Conservation (phyloP, 257 asterid species). For the Lycium barbarum region DNA sequence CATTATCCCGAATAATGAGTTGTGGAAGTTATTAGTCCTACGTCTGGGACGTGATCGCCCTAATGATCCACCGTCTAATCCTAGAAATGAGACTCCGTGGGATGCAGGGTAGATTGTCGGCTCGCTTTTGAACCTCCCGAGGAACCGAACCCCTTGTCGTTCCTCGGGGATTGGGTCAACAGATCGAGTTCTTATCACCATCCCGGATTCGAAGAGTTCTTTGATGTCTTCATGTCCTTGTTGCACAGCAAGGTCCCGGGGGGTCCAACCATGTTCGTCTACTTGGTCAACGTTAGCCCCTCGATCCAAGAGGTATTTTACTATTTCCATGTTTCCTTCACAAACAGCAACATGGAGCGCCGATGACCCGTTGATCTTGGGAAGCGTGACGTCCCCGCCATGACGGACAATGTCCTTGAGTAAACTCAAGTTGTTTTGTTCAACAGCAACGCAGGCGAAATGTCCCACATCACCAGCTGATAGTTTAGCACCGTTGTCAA, state of each 20-base stretch:
- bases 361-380: slow-evolving; percentile 47
- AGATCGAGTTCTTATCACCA: slow-evolving; percentile 34
- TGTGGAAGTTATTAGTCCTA: slow-evolving; percentile 59
- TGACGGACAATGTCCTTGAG: slow-evolving; percentile 47
- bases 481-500: slow-evolving; percentile 52
- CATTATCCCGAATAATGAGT: slow-evolving; percentile 86
- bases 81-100: slow-evolving; percentile 39
- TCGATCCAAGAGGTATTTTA: slow-evolving; percentile 45
- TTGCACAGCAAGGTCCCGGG: slow-evolving; percentile 55
- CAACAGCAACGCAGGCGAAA: slow-evolving; percentile 55
- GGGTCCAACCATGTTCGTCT: slow-evolving; percentile 54
- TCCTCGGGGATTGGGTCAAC: slow-evolving; percentile 36
- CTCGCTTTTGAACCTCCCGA: slow-evolving; percentile 54
- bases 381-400: slow-evolving; percentile 51
- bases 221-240: slow-evolving; percentile 61
- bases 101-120: slow-evolving; percentile 42
- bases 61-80: slow-evolving; percentile 44
- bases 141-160: slow-evolving; percentile 48
- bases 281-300: slow-evolving; percentile 50
- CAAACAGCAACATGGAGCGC: slow-evolving; percentile 59
- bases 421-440: slow-evolving; percentile 45
- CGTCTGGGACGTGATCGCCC: slow-evolving; percentile 61
- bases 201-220: slow-evolving; percentile 41
- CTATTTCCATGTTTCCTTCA: slow-evolving; percentile 54
- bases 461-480: slow-evolving; percentile 51